Conservation (phyloP, 129 eudicot species). For the Daucus carota region DNA sequence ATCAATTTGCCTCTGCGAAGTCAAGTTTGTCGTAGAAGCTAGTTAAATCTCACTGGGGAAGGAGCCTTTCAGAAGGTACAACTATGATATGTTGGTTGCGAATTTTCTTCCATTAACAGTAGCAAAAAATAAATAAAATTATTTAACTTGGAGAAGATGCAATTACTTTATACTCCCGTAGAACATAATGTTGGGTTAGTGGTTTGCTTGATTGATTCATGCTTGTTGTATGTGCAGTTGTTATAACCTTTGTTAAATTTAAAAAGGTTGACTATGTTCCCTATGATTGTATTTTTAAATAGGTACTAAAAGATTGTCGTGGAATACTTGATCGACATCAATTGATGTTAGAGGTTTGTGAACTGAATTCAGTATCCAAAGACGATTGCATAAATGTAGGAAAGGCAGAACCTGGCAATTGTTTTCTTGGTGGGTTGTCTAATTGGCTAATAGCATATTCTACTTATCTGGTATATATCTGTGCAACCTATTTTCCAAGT, state of each 20-base stretch:
- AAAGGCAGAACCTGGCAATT: slow-evolving; percentile 91
- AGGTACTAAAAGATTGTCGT: slow-evolving; percentile 88
- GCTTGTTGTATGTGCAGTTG: background rate
- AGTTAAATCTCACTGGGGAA: slow-evolving; percentile 85
- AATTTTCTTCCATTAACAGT: background rate
- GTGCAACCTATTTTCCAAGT: background rate
- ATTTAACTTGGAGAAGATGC: background rate
- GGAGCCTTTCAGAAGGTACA: slow-evolving; percentile 93
- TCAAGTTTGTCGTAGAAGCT: slow-evolving; percentile 98
- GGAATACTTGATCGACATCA: slow-evolving; percentile 77
- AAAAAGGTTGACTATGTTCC: background rate
- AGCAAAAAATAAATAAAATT: background rate
- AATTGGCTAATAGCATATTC: slow-evolving; percentile 94
- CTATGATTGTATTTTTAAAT: slow-evolving; percentile 9
- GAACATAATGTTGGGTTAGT: background rate
- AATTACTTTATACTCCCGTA: background rate
- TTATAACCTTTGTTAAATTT: background rate
- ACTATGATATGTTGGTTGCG: background rate
- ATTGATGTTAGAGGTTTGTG: slow-evolving; percentile 89
- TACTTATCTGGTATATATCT: slow-evolving; percentile 64
- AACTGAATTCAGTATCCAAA: slow-evolving; percentile 75
- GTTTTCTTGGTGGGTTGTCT: slow-evolving; percentile 95
- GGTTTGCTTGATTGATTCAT: background rate
- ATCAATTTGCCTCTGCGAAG: slow-evolving; percentile 93
- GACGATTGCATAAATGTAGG: slow-evolving; percentile 94